Conservation (phyloP, 2,329 filamentous ascomycete species). For the Penicillium griseofulvum region DNA sequence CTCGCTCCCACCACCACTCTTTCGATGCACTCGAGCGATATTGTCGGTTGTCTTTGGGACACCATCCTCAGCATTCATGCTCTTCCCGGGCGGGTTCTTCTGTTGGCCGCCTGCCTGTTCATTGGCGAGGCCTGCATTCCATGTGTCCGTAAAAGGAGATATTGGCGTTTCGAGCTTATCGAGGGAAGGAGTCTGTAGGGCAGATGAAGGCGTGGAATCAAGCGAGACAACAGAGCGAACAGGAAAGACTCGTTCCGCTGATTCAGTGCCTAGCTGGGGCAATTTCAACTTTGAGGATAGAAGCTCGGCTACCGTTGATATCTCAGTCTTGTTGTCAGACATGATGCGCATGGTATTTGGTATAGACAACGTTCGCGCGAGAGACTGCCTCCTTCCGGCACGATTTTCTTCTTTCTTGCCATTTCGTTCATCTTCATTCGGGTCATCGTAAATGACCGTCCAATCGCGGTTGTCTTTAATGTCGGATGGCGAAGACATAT, state of each 20-base stretch:
- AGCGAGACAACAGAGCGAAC: constrained; percentile 74
- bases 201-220: constrained; percentile 48
- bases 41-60: background rate
- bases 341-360: constrained; percentile 24
- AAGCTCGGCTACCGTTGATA: constrained; percentile 13
- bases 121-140: background rate
- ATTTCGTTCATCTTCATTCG: constrained; percentile 3
- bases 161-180: constrained; percentile 20
- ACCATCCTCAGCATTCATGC: background rate
- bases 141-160: constrained; percentile 19
- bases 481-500: constrained; percentile 10
- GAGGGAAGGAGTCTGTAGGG: constrained; percentile 24
- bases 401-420: constrained; percentile 4
- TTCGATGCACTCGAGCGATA: constrained; percentile 9
- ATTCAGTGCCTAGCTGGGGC: constrained; percentile 29
- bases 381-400: constrained; percentile 5
- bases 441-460: constrained; percentile 13
- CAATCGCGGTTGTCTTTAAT: constrained; percentile 10
- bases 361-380: constrained; percentile 11
- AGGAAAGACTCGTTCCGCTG: constrained; percentile 69
- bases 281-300: constrained; percentile 21
- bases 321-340: constrained; percentile 18
- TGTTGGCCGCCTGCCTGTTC: background rate
- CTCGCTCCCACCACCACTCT: background rate
- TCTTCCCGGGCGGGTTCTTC: background rate